A percentile compares a stretch with the other conserved stretches of the same genome.
Evolutionary conservation across 1,139 yeast genomes (phyloP).

Genomic region (Candida neerlandica): DNA sequence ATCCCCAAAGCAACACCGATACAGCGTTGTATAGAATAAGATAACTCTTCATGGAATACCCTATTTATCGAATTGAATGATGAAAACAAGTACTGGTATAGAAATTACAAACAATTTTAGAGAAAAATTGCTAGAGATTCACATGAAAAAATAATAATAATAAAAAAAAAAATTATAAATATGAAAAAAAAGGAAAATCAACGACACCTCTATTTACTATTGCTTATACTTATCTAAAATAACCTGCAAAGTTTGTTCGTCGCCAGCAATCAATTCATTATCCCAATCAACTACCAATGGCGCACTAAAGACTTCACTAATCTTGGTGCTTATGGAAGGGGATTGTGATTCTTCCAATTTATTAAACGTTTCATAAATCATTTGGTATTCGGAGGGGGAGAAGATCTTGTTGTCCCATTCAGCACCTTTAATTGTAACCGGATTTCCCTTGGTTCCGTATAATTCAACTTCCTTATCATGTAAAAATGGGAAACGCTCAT

Average conservation of each 20-base stretch:
- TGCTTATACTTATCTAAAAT: slow-evolving; percentile 34
- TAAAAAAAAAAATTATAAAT: not conserved
- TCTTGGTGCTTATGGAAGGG: slow-evolving; percentile 29
- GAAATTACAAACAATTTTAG: not conserved
- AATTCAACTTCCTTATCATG: slow-evolving; percentile 23
- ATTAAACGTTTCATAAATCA: slow-evolving; percentile 44
- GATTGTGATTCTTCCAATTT: slow-evolving; percentile 24
- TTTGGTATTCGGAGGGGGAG: slow-evolving; percentile 41
- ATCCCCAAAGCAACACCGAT: slow-evolving; percentile 70
- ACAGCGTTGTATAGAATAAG: slow-evolving; percentile 57
- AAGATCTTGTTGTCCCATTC: slow-evolving; percentile 35
- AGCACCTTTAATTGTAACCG: slow-evolving; percentile 32
- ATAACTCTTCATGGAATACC: slow-evolving; percentile 14
- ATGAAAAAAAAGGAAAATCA: no score
- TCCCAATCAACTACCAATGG: slow-evolving; percentile 55
- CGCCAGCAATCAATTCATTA: slow-evolving; percentile 45
- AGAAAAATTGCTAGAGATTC: not conserved
- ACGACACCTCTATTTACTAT: no score
- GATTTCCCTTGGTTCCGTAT: slow-evolving; percentile 14
- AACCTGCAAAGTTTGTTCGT: slow-evolving; percentile 33
- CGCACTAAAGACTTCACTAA: slow-evolving; percentile 40
- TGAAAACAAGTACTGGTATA: not conserved
- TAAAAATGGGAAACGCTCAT: slow-evolving; percentile 42
- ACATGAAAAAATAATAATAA: slow-evolving; percentile 2
- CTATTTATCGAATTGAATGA: not conserved